phyloP scores from a whole-genome alignment of 352 stramenopile genomes.

The Phytophthora hibernalis region DNA sequence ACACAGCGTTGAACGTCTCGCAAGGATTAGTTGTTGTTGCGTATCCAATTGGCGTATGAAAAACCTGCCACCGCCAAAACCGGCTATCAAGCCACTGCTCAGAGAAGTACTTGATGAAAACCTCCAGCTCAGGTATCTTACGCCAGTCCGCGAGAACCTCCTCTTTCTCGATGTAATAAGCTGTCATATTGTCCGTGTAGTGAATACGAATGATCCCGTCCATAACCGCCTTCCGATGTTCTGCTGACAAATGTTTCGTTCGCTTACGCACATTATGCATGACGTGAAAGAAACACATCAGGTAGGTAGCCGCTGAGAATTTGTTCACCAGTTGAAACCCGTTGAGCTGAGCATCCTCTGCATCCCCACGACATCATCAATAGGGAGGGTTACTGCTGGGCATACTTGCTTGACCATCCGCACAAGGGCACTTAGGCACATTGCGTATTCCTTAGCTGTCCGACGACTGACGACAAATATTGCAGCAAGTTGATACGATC shows the following conservation, averaged over 20 bases:
- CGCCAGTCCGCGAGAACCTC: not conserved
- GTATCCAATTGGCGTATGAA: not conserved
- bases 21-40: not conserved
- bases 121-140: not conserved
- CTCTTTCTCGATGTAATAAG: not conserved
- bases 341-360: too few species aligned
- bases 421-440: not conserved
- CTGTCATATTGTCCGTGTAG: not conserved
- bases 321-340: too few species aligned
- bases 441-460: too few species aligned
- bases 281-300: too few species aligned
- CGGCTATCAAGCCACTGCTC: constrained; percentile 1
- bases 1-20: not conserved
- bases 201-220: constrained; percentile 1
- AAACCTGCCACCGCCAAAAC: not conserved
- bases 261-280: too few species aligned
- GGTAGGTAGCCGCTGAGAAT: too few species aligned
- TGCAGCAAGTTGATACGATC: not conserved
- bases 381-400: too few species aligned
- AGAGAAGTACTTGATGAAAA: not conserved
- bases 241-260: too few species aligned
- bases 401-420: too few species aligned
- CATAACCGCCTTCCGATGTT: too few species aligned
- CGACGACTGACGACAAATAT: not conserved
- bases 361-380: too few species aligned